Base-by-base conservation (phyloP, 2,329 filamentous ascomycete species). In the Rhytidhysteron rufulum region DNA sequence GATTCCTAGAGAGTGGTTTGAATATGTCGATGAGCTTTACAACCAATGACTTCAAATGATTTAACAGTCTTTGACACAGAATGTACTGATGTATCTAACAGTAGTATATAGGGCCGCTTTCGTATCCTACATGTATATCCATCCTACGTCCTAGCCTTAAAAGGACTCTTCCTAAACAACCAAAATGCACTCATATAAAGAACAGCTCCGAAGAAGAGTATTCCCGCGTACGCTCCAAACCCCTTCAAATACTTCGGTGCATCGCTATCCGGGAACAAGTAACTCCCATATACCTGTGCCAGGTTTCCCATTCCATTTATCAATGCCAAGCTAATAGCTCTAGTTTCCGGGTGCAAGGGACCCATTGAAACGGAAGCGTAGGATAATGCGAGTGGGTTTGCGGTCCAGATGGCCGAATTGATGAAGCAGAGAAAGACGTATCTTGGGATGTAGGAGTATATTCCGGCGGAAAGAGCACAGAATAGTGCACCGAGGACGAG, bases 381-480 rank as follows among this genome's bases (percentile, higher is more conserved):
- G 1, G 51, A 55, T 0, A 57, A 44, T 1, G 51, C 50, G 5
- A 55, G 44, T 8, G 53, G 50, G 20, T 57, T 55, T 4, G 53
- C 48, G 1, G 53, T 55, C 53, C 53, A 57, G 13, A 57, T 52
- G 21, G 49, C 51, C 17, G 40, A 44, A 40, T 53, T 55, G 41
- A 57, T 54, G 39, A 55, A 55, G 30, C 50, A 50, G 2, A 57
- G 50, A 33, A 55, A 52, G 21, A 55, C 45, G 37, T 57, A 57
- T 27, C 50, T 50, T 2, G 51, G 51, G 17, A 52, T 46, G 34
- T 55, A 55, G 24, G 50, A 50, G 34, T 55, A 55, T 18, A 55
- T 53, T 2, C 50, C 50, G 2, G 51, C 49, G 9, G 49, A 48
- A 8, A 56, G 45, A 3, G 51, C 48, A 34, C 53, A 56, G 47